Evolutionary conservation across 164 flowering plant genomes (phyloP).

Genomic region (Hamamelis virginiana): DNA sequence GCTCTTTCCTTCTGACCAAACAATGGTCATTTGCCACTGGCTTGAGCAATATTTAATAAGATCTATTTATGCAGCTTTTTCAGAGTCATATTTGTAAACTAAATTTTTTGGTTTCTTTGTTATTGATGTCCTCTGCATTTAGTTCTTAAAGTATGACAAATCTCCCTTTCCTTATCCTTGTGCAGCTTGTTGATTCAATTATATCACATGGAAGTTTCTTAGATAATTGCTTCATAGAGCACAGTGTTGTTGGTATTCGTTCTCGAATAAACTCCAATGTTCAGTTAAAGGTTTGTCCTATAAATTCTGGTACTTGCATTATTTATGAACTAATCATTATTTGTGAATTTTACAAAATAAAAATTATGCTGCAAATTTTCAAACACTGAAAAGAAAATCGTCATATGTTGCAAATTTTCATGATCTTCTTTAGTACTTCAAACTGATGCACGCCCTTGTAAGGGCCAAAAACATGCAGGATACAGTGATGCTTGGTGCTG

Average conservation of each 20-base stretch:
- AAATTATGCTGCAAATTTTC: neutral
- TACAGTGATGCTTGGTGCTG: conserved; percentile 97
- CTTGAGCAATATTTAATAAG: too few relatives aligned
- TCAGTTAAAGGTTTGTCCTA: conserved; percentile 71
- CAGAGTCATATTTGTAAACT: too few relatives aligned
- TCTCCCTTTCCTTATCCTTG: neutral
- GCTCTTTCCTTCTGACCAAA: too few relatives aligned
- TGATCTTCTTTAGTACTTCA: too few relatives aligned
- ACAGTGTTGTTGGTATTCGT: conserved; percentile 87
- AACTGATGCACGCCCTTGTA: neutral
- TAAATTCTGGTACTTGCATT: neutral
- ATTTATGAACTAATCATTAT: neutral
- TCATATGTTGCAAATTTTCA: too few relatives aligned
- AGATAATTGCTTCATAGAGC: conserved; percentile 65
- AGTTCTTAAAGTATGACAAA: neutral
- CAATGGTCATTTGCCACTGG: too few relatives aligned
- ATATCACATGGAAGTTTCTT: conserved; percentile 93
- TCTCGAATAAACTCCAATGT: conserved; percentile 71
- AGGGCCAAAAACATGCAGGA: conserved; percentile 51
- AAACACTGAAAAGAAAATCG: too few relatives aligned
- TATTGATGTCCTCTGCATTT: too few relatives aligned
- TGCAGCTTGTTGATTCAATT: conserved; percentile 89
- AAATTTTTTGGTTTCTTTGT: too few relatives aligned
- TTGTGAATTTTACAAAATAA: neutral
- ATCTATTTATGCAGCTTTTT: too few relatives aligned